phyloP scores from a whole-genome alignment of 768 basidiomycete species.

The Kwoniella sp. region DNA sequence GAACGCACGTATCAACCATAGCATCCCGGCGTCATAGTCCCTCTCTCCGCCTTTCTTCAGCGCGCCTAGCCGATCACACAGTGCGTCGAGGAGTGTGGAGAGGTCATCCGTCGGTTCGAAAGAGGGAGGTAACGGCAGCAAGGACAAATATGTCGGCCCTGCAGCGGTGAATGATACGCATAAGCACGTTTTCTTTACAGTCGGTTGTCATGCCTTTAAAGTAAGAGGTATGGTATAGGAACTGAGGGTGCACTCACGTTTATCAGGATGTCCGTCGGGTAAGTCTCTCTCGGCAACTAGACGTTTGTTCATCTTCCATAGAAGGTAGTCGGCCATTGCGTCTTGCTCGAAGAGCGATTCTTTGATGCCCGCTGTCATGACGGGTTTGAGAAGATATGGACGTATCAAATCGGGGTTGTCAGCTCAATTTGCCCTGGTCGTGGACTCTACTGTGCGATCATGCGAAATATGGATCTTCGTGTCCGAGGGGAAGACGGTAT shows the following conservation, averaged over 20 bases:
- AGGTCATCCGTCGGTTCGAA: conserved; percentile 66
- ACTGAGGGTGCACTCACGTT: conserved; percentile 48
- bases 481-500: too few species aligned
- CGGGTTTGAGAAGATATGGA: not conserved
- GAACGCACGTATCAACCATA: conserved; percentile 86
- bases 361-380: conserved; percentile 74
- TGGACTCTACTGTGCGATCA: too few species aligned
- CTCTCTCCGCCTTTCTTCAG: conserved; percentile 72
- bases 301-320: conserved; percentile 76
- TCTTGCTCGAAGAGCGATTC: conserved; percentile 86
- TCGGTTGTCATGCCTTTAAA: not conserved
- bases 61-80: conserved; percentile 80
- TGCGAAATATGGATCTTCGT: too few species aligned
- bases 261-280: conserved; percentile 37
- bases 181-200: not conserved
- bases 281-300: conserved; percentile 20
- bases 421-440: too few species aligned
- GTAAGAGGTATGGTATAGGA: too few species aligned
- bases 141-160: conserved; percentile 32
- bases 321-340: conserved; percentile 78
- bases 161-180: not conserved
- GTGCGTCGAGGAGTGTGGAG: conserved; percentile 66
- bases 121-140: conserved; percentile 59
- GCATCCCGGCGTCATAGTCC: conserved; percentile 72
- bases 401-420: not conserved